Conservation (phyloP, 345 rosid species). For the Hibiscus syriacus region DNA sequence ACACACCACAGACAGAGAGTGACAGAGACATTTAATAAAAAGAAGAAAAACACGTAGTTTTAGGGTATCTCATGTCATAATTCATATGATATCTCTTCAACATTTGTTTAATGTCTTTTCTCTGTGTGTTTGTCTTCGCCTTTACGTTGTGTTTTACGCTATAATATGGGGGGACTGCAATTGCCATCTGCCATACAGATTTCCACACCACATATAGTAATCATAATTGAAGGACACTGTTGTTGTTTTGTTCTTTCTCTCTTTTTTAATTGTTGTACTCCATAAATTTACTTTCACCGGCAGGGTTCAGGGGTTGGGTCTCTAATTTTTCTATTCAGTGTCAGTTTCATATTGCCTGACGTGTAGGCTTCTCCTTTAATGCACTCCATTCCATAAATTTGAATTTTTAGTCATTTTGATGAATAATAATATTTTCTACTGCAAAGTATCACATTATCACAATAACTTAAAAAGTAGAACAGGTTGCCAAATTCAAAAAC, state of each 20-base stretch:
- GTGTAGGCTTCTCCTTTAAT: slow-evolving; percentile 7
- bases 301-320: slow-evolving; percentile 15
- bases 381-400: background rate
- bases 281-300: slow-evolving; percentile 3
- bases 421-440: no score
- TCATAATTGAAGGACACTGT: background rate
- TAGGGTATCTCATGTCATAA: background rate
- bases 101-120: background rate
- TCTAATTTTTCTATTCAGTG: background rate
- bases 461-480: no score
- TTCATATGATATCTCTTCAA: background rate
- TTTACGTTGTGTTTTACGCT: slow-evolving; percentile 11
- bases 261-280: background rate
- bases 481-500: no score
- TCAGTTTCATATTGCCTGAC: background rate
- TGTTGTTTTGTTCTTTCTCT: background rate
- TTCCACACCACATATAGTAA: background rate
- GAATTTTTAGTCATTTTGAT: no score
- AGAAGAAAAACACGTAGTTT: no score
- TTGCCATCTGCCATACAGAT: slow-evolving; percentile 11
- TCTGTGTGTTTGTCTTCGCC: background rate
- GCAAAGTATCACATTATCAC: no score
- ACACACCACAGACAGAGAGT: background rate
- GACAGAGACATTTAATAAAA: no score
- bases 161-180: background rate